Percentiles rank a stretch among this genome's conserved stretches.
These are phyloP conservation scores for Solanum stenotomum DNA, from an alignment of 257 asterid genomes.

Conservation along the genomic window DNA sequence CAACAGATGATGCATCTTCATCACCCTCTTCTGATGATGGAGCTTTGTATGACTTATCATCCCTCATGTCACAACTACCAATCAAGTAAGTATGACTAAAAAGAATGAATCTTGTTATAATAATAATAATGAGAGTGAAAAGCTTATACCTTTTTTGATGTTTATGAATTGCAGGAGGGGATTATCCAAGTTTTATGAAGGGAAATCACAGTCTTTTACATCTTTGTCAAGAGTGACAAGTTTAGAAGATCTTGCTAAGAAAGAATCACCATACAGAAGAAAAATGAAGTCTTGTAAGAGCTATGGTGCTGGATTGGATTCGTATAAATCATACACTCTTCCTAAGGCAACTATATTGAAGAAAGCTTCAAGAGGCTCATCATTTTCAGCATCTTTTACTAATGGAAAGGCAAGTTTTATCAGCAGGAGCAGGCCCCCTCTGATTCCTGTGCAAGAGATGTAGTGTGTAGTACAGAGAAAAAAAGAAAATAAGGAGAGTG, in stretches of 20 bases:
- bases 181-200: slow-evolving; percentile 60
- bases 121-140: not conserved
- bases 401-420: slow-evolving; percentile 26
- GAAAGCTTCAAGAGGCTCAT: slow-evolving; percentile 21
- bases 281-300: slow-evolving; percentile 43
- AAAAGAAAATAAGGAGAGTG: not conserved
- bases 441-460: slow-evolving; percentile 12
- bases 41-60: slow-evolving; percentile 47
- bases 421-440: slow-evolving; percentile 26
- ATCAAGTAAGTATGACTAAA: slow-evolving; percentile 38
- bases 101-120: not conserved
- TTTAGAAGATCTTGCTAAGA: slow-evolving; percentile 70
- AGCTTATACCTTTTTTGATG: not conserved
- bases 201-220: slow-evolving; percentile 80
- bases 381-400: slow-evolving; percentile 23
- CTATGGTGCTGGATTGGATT: slow-evolving; percentile 7
- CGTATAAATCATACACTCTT: slow-evolving; percentile 42
- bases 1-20: slow-evolving; percentile 58
- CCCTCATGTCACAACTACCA: slow-evolving; percentile 75
- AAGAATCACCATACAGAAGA: slow-evolving; percentile 28
- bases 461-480: not conserved
- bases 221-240: slow-evolving; percentile 63
- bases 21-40: slow-evolving; percentile 28
- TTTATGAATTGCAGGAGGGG: slow-evolving; percentile 59
- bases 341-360: slow-evolving; percentile 54